Base-by-base conservation (phyloP, 352 stramenopile genomes). In the Pythium aphanidermatum region DNA sequence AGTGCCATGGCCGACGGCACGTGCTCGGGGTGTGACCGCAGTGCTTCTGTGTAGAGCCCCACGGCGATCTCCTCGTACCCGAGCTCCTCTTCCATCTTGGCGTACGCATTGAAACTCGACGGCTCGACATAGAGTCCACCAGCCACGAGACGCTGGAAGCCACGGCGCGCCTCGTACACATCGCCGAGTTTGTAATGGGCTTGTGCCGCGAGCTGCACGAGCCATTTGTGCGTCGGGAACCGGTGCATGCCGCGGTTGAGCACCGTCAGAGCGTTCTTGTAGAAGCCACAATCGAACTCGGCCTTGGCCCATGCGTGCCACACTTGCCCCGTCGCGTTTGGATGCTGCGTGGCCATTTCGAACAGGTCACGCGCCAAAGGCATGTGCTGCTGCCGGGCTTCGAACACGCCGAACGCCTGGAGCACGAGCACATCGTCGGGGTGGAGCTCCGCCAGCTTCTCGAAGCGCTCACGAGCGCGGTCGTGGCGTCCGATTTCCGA, bases 301-400 rank as follows among this genome's bases (percentile, higher is more conserved):
- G 79, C 74, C 54, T 94, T 87, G 20, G 74, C 82, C 79, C 79
- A 94, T 32, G 82, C 82, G 44, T 94, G 82, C 74, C 78, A 94
- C 13, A 94, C 79, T 55, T 94, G 76, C 20, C 68, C 74, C 2
- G 71, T 85, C 5, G 69, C 74, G 34, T 70, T 52, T 9, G 63
- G 56, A 39, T 85, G 70, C n/a, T 60, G 48, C 0, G 67, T 66
- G 11, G 74, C 73, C 3, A 36, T 56, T 24, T 73, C 60, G 24
- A 94, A 92, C 23, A 94, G 65, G 25, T 73, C 63, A 1, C 82
- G 55, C n/a, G 82, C 79, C 16, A 82, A 40, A 33, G 60, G 48
- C 57, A 92, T 53, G 54, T 92, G 66, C 41, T 89, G 72, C 17
- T 62, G 60, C 34, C 83, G 78, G 23, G 77, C 79, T 41, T 92